Conservation (phyloP, 257 asterid genomes). For the Solanum sejunctum region DNA sequence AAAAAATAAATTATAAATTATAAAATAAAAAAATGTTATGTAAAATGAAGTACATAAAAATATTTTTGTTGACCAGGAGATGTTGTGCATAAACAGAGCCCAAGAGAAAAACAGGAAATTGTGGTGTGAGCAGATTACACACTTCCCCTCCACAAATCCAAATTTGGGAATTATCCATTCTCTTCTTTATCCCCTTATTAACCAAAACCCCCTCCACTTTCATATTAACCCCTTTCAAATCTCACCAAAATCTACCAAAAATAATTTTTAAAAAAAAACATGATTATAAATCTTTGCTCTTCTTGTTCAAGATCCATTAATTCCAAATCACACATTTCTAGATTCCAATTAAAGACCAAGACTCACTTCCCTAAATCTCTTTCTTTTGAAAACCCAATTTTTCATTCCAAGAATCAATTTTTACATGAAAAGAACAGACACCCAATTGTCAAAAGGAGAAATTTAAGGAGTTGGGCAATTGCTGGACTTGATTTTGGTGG, state of each 20-base stretch:
- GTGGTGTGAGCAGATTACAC: constrained; percentile 9
- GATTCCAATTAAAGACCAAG: constrained; percentile 16
- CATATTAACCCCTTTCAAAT: constrained; percentile 3
- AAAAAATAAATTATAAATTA: too few relatives aligned
- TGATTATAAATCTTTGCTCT: constrained; percentile 51
- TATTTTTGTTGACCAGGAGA: background rate
- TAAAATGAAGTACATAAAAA: too few relatives aligned
- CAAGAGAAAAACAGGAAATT: background rate
- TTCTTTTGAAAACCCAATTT: background rate
- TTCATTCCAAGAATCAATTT: constrained; percentile 26
- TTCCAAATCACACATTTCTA: constrained; percentile 35
- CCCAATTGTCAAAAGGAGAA: constrained; percentile 20
- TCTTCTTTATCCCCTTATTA: constrained; percentile 7
- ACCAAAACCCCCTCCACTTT: constrained; percentile 3
- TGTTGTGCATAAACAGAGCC: background rate
- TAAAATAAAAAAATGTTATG: too few relatives aligned
- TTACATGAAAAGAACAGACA: constrained; percentile 7
- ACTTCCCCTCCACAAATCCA: constrained; percentile 55
- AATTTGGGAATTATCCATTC: constrained; percentile 28
- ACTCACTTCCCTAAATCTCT: constrained; percentile 23
- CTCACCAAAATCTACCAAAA: background rate
- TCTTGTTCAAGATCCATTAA: constrained; percentile 29
- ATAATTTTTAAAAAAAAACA: constrained; percentile 3
- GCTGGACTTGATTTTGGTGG: constrained; percentile 56
- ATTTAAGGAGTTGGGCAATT: constrained; percentile 33